Base-by-base conservation (phyloP, 768 basidiomycete genomes). In the Dioszegia hungarica region DNA sequence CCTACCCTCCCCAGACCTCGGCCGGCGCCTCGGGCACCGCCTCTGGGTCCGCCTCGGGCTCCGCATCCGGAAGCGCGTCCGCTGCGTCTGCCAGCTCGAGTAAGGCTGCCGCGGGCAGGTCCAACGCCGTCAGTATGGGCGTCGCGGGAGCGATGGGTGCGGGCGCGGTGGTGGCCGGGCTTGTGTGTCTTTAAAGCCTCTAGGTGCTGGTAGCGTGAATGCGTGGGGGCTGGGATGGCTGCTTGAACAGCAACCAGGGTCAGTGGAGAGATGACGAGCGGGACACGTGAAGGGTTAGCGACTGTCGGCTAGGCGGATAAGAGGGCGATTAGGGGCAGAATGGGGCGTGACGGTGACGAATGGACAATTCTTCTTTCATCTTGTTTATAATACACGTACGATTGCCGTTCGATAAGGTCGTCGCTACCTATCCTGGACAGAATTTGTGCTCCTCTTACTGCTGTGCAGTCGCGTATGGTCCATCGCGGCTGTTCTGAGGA, bases 1-100 rank as follows among this genome's bases (percentile, higher is more conserved):
- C 60, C 27, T 76, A 75, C 63, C 74, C 74, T 24, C 61, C 72
- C 33, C 70, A 64, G 25, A 51, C 34, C 29, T 34, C 62, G 20
- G 57, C 58, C 3, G 38, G 48, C 41, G 41, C 46, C n/a, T 56
- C 63, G 20, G 38, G 56, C 8, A 25, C 44, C 47, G 41, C 52
- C 1, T 52, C 62, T 5, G 53, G 46, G 4, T 47, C 61, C 20
- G 22, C 31, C 12, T 36, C 53, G 17, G 14, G 33, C 27, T 49
- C 62, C 11, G 27, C 28, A 8, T 39, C 51, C 15, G 31, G 34
- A 17, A 53, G 50, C 33, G 53, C 57, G 17, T 19, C 54, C 25
- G 20, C 54, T 22, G 31, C 52, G 20, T 38, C 36, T n/a, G 24
- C 27, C 2, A 44, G 8, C 2, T 10, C 22, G 4, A 34, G 36